A percentile compares a stretch with the other conserved stretches of the same genome.
These are phyloP conservation scores for Abelmoschus esculentus DNA, from an alignment of 345 rosid species.

Conservation along the genomic window DNA sequence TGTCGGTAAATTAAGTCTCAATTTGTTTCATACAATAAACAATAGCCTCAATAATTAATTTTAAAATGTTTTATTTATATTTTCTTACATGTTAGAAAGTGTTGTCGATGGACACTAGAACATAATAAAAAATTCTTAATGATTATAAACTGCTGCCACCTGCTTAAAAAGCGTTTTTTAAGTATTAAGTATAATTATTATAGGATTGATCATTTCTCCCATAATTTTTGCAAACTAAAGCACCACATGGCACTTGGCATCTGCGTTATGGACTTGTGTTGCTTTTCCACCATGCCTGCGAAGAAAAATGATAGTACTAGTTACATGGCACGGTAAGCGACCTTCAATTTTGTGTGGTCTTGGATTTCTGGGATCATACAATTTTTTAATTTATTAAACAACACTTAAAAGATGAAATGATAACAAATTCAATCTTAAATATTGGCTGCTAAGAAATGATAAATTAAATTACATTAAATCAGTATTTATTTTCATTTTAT, in stretches of 20 bases:
- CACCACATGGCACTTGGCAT: neutral
- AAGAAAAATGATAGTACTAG: neutral
- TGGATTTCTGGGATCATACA: neutral
- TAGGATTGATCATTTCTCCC: neutral
- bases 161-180: neutral
- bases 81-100: neutral
- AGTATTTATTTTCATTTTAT: no score
- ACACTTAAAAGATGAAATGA: no score
- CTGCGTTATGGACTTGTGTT: neutral
- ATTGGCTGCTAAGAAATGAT: no score
- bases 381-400: neutral
- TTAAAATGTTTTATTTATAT: neutral
- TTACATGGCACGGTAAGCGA: neutral
- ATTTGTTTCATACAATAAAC: neutral
- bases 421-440: no score
- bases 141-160: neutral
- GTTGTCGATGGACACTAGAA: neutral
- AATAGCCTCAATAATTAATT: neutral
- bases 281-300: neutral
- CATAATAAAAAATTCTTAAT: neutral
- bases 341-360: neutral
- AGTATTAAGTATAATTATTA: neutral
- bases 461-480: no score
- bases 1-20: neutral
- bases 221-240: neutral